Evolutionary conservation across 2,329 filamentous ascomycete genomes (phyloP).

Genomic region (Aaosphaeria arxii): DNA sequence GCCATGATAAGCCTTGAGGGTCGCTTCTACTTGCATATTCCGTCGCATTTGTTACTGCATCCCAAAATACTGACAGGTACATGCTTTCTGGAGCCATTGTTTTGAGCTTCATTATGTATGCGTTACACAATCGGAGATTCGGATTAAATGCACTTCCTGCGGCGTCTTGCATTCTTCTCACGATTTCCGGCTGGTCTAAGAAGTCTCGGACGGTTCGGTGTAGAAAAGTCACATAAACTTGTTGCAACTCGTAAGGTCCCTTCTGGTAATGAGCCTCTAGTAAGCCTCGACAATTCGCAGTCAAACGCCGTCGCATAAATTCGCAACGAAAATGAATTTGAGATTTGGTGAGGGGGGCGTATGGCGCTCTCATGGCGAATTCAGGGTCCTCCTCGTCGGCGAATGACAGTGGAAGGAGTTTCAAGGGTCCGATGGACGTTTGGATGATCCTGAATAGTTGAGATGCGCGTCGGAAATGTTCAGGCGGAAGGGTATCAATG

Average conservation of each 20-base stretch:
- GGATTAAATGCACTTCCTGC: slow-evolving; percentile 1
- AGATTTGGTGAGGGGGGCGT: background rate
- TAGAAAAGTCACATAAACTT: background rate
- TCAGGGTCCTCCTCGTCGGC: slow-evolving; percentile 1
- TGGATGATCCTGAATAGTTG: slow-evolving; percentile 1
- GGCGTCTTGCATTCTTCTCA: background rate
- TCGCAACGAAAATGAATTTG: background rate
- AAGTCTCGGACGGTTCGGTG: slow-evolving; percentile 1
- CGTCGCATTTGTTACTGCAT: no score
- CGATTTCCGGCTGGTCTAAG: background rate
- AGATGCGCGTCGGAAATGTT: background rate
- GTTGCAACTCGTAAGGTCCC: background rate
- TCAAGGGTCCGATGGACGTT: background rate
- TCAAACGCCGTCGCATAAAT: slow-evolving; percentile 1
- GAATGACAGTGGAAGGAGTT: background rate
- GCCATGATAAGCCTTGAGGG: no score
- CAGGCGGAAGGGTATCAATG: background rate
- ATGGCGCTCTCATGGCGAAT: background rate
- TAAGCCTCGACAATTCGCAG: background rate
- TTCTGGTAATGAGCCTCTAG: background rate
- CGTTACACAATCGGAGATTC: background rate
- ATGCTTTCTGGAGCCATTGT: background rate
- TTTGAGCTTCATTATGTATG: slow-evolving; percentile 1
- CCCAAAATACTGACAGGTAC: no score
- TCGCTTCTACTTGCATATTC: no score